These are phyloP conservation scores for Globisporangium megalacanthum DNA, from an alignment of 352 stramenopile species.

Conservation along the genomic window DNA sequence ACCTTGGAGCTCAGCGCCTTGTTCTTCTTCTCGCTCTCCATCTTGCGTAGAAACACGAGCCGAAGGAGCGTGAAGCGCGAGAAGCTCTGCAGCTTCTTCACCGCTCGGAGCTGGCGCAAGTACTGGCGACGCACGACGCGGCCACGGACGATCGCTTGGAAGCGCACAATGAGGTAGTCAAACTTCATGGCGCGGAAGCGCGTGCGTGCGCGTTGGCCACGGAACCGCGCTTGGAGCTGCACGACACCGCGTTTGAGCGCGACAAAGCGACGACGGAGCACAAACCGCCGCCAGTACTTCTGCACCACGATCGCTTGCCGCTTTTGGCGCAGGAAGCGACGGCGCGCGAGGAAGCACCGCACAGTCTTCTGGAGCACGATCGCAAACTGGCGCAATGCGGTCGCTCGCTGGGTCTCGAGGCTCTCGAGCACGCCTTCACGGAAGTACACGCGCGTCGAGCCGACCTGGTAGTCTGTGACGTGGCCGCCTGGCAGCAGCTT, in stretches of 20 bases:
- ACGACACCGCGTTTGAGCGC: conserved; percentile 44
- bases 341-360: conserved; percentile 53
- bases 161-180: conserved; percentile 68
- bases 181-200: conserved; percentile 67
- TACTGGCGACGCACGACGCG: conserved; percentile 51
- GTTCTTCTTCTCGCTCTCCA: conserved; percentile 80
- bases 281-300: conserved; percentile 71
- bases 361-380: conserved; percentile 74
- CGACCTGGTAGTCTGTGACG: conserved; percentile 84
- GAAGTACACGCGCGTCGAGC: conserved; percentile 82
- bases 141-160: conserved; percentile 66
- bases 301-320: conserved; percentile 50
- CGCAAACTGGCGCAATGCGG: conserved; percentile 66
- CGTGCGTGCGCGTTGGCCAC: conserved; percentile 52
- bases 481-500: conserved; percentile 64
- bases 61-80: conserved; percentile 73
- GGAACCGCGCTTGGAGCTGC: conserved; percentile 54
- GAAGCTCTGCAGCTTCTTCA: conserved; percentile 62
- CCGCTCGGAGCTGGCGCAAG: conserved; percentile 39
- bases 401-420: conserved; percentile 66
- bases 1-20: conserved; percentile 71
- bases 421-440: conserved; percentile 77
- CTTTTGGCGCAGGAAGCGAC: conserved; percentile 44
- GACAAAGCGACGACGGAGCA: conserved; percentile 50
- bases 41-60: conserved; percentile 68